Conservation (phyloP, 2,329 filamentous ascomycete species). For the Cercospora janseana region DNA sequence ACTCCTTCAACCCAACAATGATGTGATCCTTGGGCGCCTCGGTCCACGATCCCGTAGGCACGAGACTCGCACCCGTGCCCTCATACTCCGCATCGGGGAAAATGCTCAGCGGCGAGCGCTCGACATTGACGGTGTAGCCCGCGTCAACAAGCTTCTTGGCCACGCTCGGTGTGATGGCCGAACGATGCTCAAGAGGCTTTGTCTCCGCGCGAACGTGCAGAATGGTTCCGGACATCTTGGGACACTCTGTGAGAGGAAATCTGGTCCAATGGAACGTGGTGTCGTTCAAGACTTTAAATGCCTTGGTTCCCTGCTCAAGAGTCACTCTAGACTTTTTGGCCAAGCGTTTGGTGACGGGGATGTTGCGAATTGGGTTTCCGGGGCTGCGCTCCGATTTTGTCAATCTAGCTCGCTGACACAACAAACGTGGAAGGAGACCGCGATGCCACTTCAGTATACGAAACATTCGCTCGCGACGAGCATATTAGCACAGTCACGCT, state of each 20-base stretch:
- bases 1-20: conserved; percentile 45
- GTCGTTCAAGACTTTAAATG: not conserved
- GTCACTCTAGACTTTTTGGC: conserved; percentile 5
- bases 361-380: not conserved
- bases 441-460: not conserved
- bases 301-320: not conserved
- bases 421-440: conserved; percentile 5
- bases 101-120: conserved; percentile 41
- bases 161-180: conserved; percentile 41
- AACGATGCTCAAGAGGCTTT: conserved; percentile 41
- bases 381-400: not conserved
- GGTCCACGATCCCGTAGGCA: conserved; percentile 43
- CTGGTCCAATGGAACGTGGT: not conserved
- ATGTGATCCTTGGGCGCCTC: conserved; percentile 43
- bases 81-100: conserved; percentile 44
- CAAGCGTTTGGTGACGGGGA: conserved; percentile 3
- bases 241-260: not conserved
- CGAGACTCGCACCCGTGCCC: conserved; percentile 41
- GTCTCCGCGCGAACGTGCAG: conserved; percentile 39
- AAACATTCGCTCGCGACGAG: not conserved
- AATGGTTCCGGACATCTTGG: conserved; percentile 31
- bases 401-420: not conserved
- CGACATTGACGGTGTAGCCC: conserved; percentile 43
- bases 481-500: too few relatives aligned
- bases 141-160: conserved; percentile 44